These are phyloP conservation scores for Crithidia mellificae DNA, from an alignment of 208 protist genomes.

Conservation along the genomic window DNA sequence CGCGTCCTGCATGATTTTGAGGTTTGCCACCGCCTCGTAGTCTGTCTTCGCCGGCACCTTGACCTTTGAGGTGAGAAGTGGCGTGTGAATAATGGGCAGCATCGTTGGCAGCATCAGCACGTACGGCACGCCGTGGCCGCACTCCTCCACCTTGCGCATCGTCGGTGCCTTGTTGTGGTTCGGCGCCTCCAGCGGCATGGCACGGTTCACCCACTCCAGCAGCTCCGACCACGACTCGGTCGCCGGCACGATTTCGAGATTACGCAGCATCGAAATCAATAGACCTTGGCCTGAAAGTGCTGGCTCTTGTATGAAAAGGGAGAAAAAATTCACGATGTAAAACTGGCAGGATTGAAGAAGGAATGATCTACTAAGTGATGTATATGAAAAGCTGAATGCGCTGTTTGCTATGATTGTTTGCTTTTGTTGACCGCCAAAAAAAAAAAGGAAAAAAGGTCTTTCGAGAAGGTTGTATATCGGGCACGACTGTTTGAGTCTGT, in stretches of 20 bases:
- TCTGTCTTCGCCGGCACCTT: constrained; percentile 90
- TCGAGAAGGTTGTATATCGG: too few relatives aligned
- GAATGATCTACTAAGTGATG: too few relatives aligned
- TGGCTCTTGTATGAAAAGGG: not conserved
- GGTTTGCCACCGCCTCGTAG: constrained; percentile 96
- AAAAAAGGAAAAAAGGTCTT: too few relatives aligned
- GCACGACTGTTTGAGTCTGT: too few relatives aligned
- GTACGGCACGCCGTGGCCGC: constrained; percentile 88
- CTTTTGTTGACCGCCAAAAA: too few relatives aligned
- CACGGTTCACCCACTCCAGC: constrained; percentile 76
- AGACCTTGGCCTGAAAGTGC: constrained; percentile 15
- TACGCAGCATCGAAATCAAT: constrained; percentile 37
- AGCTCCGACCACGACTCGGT: constrained; percentile 66
- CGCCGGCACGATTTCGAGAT: constrained; percentile 56
- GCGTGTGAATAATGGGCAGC: constrained; percentile 74
- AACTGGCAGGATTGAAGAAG: too few relatives aligned
- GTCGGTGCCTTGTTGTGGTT: constrained; percentile 36
- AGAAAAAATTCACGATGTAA: too few relatives aligned
- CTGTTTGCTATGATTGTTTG: too few relatives aligned
- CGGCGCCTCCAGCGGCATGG: constrained; percentile 37
- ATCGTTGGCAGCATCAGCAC: constrained; percentile 93
- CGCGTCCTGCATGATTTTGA: constrained; percentile 93
- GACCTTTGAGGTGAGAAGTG: constrained; percentile 88
- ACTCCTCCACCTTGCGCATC: constrained; percentile 81
- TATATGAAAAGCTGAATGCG: too few relatives aligned